Base-by-base conservation (phyloP, 768 basidiomycete genomes). In the Hygrophoropsis aurantiaca region DNA sequence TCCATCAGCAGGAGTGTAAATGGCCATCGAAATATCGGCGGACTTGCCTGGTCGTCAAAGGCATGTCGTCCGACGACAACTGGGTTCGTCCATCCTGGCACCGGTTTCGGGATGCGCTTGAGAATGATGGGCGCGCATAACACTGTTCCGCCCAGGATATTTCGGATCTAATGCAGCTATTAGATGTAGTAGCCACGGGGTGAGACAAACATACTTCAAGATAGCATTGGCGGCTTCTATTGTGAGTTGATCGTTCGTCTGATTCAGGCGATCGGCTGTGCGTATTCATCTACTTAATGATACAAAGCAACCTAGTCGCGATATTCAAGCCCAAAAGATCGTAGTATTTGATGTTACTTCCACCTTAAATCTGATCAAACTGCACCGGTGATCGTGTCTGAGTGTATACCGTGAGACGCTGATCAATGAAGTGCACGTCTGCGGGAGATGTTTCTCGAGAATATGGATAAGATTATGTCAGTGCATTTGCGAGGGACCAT, bases 111-210 rank as follows among this genome's bases (percentile, higher is more conserved):
- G 61, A 99, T 89, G 55, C 84, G 82, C 41, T 84, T 66, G 24
- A 98, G 80, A 64, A 98, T 85, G 71, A 99, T 98, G 56, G 97
- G 97, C 68, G 97, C 97, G 53, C 97, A 86, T 83, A 98, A 98
- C 44, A 99, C 94, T 16, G 97, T 98, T 34, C 97, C 97, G 25
- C 93, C 94, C 40, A 98, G 84, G 62, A 98, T 97, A 66, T 99
- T 99, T 53, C 95, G 88, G 68, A 97, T 97, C 84, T 90, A 49
- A n/a, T n/a, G n/a, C 46, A 44, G 45, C 49, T 46, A 21, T 42
- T 44, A 20, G n/a, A n/a, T 46, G 52, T 27, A 41, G 25, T 40
- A 24, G 36, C 23, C 39, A 50, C 40, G 38, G n/a, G n/a, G n/a
- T 99, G 74, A 98, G 93, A 53, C 95, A 97, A 54, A 99, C 97